Percentiles rank a stretch among this genome's conserved stretches.
phyloP scores from a whole-genome alignment of 2,329 filamentous ascomycete genomes.

The Stemphylium lycopersici region DNA sequence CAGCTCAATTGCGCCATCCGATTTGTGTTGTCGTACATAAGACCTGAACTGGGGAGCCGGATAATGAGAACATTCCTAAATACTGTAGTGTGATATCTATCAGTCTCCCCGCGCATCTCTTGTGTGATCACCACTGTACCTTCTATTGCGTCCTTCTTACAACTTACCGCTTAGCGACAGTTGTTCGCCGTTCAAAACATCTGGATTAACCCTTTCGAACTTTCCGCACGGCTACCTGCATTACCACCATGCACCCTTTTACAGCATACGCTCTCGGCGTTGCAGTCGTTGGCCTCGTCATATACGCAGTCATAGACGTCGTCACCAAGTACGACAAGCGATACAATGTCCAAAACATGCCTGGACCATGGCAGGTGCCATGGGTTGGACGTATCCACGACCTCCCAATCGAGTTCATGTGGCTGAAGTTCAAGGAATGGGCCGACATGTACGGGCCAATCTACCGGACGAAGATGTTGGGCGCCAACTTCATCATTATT shows the following conservation, averaged over 20 bases:
- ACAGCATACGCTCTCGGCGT: constrained; percentile 47
- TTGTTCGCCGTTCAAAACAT: not conserved
- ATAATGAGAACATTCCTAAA: constrained; percentile 15
- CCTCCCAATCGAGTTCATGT: constrained; percentile 50
- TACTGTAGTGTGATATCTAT: constrained; percentile 25
- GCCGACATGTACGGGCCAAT: constrained; percentile 44
- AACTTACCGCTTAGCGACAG: not conserved
- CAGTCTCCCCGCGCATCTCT: constrained; percentile 7
- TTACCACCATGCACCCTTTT: constrained; percentile 48
- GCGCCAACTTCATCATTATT: constrained; percentile 56
- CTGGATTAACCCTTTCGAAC: not conserved
- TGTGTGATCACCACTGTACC: constrained; percentile 5
- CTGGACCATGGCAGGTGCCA: constrained; percentile 50
- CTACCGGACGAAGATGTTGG: constrained; percentile 47
- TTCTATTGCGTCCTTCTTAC: not conserved
- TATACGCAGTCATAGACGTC: constrained; percentile 44
- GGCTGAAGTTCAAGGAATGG: constrained; percentile 59
- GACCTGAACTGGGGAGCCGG: constrained; percentile 30
- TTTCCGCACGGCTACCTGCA: not conserved
- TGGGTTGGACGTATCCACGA: constrained; percentile 47
- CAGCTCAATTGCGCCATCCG: constrained; percentile 9
- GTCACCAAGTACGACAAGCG: constrained; percentile 46
- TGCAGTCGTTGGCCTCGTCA: constrained; percentile 47
- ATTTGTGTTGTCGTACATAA: constrained; percentile 14
- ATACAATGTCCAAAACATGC: constrained; percentile 45